Evolutionary conservation across 2,329 filamentous ascomycete genomes (phyloP), one percentile per base, ranked within the genome.

Genomic region (Aspergillus ochraceoroseus): DNA sequence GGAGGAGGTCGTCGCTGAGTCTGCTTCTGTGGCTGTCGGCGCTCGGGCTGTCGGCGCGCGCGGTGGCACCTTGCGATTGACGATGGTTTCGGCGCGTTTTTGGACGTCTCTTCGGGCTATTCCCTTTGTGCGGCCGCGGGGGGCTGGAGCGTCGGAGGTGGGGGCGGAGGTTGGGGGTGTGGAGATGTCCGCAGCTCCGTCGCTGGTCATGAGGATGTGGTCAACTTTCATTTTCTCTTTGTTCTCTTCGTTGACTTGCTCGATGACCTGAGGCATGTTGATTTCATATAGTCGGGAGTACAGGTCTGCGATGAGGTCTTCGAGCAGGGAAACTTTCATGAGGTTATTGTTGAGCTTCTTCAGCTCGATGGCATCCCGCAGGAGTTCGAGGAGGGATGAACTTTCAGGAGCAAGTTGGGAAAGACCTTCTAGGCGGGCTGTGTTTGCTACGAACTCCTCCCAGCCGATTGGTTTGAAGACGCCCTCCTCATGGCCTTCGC

Each of bases 231-330:
- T 70, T 32, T 66, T 67, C 30, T 70, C 67, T 31, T 66, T 67
- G 36, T 64, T 68, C 40, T 71, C 69, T 41, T 70, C 69, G 15
- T 62, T 64, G 33, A 55, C 59, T 45, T 65, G 63, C 38, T 68
- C 60, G 17, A 66, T 48, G 13, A 66, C 59, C 28, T 62, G 62
- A 32, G 59, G 62, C 46, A 62, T 53, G 30, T 64, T 66, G 32
- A 61, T 48, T 27, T 68, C 58, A 43, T 67, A 68, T 7, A 68
- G 41, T 8, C 80, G 75, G 1, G 86, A 84, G 63, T 95, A 98
- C 33, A 85, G 82, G 64, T 98, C 92, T 14, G 83, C 85, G 50
- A 95, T 85, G n/a, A 96, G 75, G 57, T 98, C 92, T 55, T 98
- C 92, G 30, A 96, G 90, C 7, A 82, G 74, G 0, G 80, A 77